Evolutionary conservation across 805 yeast species (phyloP).

Genomic region (Nakazawaea anatomiae): DNA sequence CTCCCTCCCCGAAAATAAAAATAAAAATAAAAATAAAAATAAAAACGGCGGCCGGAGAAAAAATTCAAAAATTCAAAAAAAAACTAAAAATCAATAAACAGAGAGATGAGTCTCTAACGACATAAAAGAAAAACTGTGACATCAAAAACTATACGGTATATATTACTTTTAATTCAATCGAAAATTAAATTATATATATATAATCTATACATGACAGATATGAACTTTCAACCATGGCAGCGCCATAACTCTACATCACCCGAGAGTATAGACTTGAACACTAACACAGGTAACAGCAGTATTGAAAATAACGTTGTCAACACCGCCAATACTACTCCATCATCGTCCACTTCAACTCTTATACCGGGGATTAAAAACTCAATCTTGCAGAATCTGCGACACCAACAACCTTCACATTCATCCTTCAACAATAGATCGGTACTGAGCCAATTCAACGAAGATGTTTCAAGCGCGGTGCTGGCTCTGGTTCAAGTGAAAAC

Average conservation of each 20-base stretch:
- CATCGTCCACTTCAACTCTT: neutral
- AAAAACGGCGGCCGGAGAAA: too few relatives aligned
- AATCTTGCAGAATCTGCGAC: neutral
- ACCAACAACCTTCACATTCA: neutral
- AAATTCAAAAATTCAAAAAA: too few relatives aligned
- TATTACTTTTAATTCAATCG: too few relatives aligned
- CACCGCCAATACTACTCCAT: neutral
- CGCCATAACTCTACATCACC: neutral
- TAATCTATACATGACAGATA: neutral
- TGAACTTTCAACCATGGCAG: constrained; percentile 4
- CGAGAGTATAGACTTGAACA: neutral
- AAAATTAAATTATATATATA: too few relatives aligned
- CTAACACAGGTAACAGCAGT: neutral
- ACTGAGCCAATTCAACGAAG: constrained; percentile 11
- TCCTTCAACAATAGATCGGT: neutral
- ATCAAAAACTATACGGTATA: neutral
- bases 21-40: too few relatives aligned
- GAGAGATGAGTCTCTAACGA: too few relatives aligned
- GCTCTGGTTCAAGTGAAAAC: constrained; percentile 12
- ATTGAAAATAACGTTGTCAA: neutral
- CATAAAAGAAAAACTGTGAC: too few relatives aligned
- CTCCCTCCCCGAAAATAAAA: too few relatives aligned
- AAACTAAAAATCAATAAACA: too few relatives aligned
- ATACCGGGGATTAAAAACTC: neutral
- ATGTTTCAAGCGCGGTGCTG: constrained; percentile 11